Conservation (phyloP, 73 alveolate genomes). For the Tetrahymena malaccensis region DNA sequence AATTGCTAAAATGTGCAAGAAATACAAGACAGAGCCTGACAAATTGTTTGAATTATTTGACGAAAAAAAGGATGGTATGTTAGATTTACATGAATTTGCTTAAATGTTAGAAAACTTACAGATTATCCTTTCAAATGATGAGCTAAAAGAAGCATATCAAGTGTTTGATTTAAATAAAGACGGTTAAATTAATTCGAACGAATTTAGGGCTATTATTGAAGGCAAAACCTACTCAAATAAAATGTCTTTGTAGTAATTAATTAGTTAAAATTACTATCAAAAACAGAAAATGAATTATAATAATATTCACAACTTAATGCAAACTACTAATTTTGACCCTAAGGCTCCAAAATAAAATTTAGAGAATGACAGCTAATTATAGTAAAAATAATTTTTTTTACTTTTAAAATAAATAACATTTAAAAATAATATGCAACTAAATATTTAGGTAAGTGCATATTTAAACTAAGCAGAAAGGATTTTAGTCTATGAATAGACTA, state of each 20-base stretch:
- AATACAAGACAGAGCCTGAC: neutral
- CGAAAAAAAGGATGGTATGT: neutral
- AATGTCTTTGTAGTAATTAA: neutral
- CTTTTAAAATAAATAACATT: neutral
- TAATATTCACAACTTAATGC: neutral
- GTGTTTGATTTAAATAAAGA: neutral
- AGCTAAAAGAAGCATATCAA: neutral
- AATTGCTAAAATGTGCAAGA: neutral
- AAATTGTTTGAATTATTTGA: neutral
- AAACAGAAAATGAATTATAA: neutral
- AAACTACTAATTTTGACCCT: neutral
- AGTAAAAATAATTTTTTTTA: neutral
- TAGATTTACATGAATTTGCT: neutral
- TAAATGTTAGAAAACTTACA: neutral
- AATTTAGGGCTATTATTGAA: neutral
- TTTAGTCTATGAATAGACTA: neutral
- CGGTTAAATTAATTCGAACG: neutral
- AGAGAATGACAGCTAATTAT: neutral
- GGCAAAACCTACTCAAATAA: neutral
- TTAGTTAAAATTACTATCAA: neutral
- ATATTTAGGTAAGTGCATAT: neutral
- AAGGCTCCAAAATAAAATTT: neutral
- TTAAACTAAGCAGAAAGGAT: neutral
- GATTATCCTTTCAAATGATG: neutral
- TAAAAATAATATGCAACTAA: neutral